These are phyloP conservation scores for Entomortierella parvispora DNA, from an alignment of 192 early-diverging fungal genomes.

Conservation along the genomic window DNA sequence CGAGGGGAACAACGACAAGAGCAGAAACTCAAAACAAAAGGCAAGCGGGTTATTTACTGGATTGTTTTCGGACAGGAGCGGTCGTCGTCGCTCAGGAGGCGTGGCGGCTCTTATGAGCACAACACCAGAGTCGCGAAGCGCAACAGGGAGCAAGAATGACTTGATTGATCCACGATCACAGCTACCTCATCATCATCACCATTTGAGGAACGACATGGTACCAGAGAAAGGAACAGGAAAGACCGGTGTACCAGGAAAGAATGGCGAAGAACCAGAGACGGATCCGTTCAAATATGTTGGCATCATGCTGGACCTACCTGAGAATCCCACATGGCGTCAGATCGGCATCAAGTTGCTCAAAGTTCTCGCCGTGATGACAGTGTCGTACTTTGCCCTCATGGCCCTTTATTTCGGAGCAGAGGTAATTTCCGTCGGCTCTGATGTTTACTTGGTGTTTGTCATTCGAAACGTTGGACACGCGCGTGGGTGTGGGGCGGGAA, in stretches of 20 bases:
- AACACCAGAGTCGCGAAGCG: conserved; percentile 2
- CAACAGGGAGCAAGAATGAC: conserved; percentile 23
- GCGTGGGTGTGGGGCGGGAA: no score
- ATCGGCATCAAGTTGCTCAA: conserved; percentile 33
- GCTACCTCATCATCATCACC: conserved; percentile 9
- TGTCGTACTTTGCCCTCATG: conserved; percentile 41
- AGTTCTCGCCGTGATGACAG: conserved; percentile 30
- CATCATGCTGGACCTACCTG: conserved; percentile 44
- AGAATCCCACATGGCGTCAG: conserved; percentile 18
- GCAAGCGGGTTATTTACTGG: no score
- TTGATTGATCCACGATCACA: conserved; percentile 1
- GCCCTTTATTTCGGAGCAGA: conserved; percentile 43
- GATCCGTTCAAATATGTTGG: conserved; percentile 43
- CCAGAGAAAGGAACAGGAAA: conserved; percentile 14
- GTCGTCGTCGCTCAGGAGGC: not conserved
- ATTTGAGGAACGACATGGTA: conserved; percentile 17
- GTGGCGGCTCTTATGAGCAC: not conserved
- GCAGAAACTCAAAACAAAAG: not conserved
- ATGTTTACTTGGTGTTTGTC: not conserved
- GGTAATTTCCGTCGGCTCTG: conserved; percentile 10
- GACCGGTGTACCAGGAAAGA: conserved; percentile 36
- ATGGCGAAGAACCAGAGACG: conserved; percentile 46
- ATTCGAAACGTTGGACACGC: no score
- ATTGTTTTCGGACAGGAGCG: not conserved
- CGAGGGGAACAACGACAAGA: not conserved